Base-by-base conservation (phyloP, 2,329 filamentous ascomycete genomes). In the Xylaria sp. region DNA sequence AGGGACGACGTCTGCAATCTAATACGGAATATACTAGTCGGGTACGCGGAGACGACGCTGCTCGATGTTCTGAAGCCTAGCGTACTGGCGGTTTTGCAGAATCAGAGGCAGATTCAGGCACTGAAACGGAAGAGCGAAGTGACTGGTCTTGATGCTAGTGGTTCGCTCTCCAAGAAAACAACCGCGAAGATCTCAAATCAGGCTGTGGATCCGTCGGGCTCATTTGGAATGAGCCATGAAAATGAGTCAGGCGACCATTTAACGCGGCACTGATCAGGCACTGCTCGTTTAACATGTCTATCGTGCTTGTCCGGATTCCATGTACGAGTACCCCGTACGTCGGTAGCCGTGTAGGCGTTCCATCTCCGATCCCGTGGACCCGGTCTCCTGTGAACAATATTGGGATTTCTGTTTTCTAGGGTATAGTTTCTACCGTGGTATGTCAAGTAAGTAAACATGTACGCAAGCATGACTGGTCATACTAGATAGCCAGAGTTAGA, bases 81-180 rank as follows among this genome's bases (percentile, higher is more conserved):
- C 40, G 40, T 54, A 15, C 9, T 27, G 29, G 52, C 1, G 19
- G 31, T 46, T 38, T 27, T 8, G 27, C 3, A 17, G 27, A 25
- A 54, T 35, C 25, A 37, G 31, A 47, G 40, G 40, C 21, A 29
- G 10, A 40, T 52, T 15, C 40, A 54, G 29, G 27, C 19, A 10
- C 52, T 25, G 13, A 54, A 54, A 25, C 40, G 52, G 40, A 54
- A 54, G 15, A 37, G 40, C 23, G 43, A 53, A 43, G 49, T 33
- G n/a, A 17, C 25, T 33, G 49, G 25, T 33, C 23, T 53, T 53
- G 23, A n/a, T 21, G n/a, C 9, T 33, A n/a, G 10, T 33, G 35
- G 33, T 53, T 2, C 8, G 23, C 37, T 31, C 3, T 43, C 49
- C 11, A 53, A 53, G 37, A 53, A 10, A 33, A 41, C n/a, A 19